phyloP scores from a whole-genome alignment of 306 rosid species.

The Malus sylvestris region DNA sequence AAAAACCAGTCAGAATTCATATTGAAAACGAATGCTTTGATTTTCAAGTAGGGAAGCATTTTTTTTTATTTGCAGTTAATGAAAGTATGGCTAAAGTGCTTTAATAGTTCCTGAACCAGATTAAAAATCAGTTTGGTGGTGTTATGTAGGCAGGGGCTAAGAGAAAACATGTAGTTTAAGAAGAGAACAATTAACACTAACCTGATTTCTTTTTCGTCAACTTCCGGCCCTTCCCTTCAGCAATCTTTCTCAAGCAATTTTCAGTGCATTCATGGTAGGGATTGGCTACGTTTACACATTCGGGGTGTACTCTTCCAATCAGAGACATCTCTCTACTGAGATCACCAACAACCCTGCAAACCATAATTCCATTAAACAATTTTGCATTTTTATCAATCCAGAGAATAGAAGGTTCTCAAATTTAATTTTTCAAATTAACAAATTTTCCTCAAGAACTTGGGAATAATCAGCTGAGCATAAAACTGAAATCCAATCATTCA shows the following conservation, averaged over 20 bases:
- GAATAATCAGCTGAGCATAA: background rate
- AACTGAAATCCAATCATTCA: background rate
- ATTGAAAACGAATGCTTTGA: background rate
- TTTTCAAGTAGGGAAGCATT: background rate
- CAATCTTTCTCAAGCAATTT: slow-evolving; percentile 48
- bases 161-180: background rate
- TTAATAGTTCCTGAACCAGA: background rate
- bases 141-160: background rate
- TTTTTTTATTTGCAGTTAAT: background rate
- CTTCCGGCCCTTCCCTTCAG: slow-evolving; percentile 51
- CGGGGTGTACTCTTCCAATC: slow-evolving; percentile 39
- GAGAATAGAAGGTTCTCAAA: background rate
- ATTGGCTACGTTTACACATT: slow-evolving; percentile 60
- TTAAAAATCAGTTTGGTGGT: background rate
- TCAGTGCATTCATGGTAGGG: slow-evolving; percentile 92
- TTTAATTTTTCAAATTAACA: background rate
- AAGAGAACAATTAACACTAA: slow-evolving; percentile 3
- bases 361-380: background rate
- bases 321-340: slow-evolving; percentile 48
- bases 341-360: slow-evolving; percentile 3
- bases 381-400: background rate
- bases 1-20: background rate
- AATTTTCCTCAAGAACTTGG: background rate
- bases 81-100: background rate
- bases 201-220: slow-evolving; percentile 46